A percentile compares a stretch with the other conserved stretches of the same genome.
Conservation (phyloP, 441 rosid genomes). For the Mallotus japonicus region DNA sequence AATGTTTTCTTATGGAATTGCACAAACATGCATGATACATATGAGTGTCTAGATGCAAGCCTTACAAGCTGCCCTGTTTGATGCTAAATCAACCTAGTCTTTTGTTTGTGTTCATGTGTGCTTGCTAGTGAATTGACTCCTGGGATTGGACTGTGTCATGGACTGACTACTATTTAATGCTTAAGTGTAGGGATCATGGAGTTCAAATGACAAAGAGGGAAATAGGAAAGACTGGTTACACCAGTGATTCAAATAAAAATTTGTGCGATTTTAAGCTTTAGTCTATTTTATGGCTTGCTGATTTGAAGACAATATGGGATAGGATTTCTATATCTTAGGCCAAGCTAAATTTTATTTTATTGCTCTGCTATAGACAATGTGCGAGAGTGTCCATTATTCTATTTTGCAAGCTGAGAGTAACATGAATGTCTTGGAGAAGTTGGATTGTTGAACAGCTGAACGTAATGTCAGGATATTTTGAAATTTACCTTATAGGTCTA, state of each 20-base stretch:
- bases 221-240: neutral
- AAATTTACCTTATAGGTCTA: neutral
- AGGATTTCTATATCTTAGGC: neutral
- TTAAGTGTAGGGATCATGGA: neutral
- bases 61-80: neutral
- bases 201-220: neutral
- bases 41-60: neutral
- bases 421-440: neutral
- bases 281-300: neutral
- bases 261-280: neutral
- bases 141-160: neutral
- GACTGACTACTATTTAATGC: neutral
- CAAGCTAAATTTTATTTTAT: neutral
- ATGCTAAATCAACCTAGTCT: neutral
- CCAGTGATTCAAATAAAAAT: neutral
- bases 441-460: neutral
- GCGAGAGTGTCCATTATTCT: neutral
- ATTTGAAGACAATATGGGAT: neutral
- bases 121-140: neutral
- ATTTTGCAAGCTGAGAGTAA: neutral
- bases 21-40: neutral
- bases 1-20: neutral
- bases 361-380: neutral
- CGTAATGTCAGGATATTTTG: neutral
- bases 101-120: neutral